Evolutionary conservation across 805 yeast genomes (phyloP), one percentile per base, ranked within the genome.

Genomic region (Torulaspora gathmanii): DNA sequence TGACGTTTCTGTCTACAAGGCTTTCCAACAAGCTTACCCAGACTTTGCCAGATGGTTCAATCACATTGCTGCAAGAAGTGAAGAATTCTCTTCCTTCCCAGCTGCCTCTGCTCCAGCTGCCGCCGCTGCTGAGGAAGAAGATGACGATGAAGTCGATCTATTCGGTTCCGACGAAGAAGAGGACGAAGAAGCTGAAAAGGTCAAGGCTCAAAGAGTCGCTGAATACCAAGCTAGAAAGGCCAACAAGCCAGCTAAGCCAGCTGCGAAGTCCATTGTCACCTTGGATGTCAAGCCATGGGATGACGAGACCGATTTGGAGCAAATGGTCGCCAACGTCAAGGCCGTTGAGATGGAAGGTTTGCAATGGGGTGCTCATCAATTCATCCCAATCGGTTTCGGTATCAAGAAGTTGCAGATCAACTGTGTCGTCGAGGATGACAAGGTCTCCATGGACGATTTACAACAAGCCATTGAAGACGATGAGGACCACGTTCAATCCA

Each of bases 251-350:
- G 88, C 98, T 65, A 89, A 89, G 82, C 89, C 98, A 66, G 96
- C 96, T 73, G 97, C 99, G 69, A 93, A 93, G 80, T 87, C 97
- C 52, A 76, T 89, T 60, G 96, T 93, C 67, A 91, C 99, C 67
- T 69, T 93, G 64, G 99, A 93, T 64, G 95, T 93, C 64, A 93
- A 93, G 83, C 98, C 97, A 77, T 93, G 99, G 99, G 99, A 93
- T 74, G 99, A 93, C 68, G 98, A 93, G 80, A 93, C 99, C 62
- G 83, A 91, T 70, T 79, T 93, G 70, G 95, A 93, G 54, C 83
- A 83, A 72, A 69, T 93, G 75, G 72, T 87, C 61, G 90, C 84
- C 54, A 80, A 81, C 73, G 96, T 89, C 67, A 90, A 88, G 81
- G 67, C 78, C 61, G 73, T 91, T 63, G 86, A 81, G 70, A 72